Evolutionary conservation across 192 early-diverging fungal species (phyloP).

Genomic region (Podila epigama): DNA sequence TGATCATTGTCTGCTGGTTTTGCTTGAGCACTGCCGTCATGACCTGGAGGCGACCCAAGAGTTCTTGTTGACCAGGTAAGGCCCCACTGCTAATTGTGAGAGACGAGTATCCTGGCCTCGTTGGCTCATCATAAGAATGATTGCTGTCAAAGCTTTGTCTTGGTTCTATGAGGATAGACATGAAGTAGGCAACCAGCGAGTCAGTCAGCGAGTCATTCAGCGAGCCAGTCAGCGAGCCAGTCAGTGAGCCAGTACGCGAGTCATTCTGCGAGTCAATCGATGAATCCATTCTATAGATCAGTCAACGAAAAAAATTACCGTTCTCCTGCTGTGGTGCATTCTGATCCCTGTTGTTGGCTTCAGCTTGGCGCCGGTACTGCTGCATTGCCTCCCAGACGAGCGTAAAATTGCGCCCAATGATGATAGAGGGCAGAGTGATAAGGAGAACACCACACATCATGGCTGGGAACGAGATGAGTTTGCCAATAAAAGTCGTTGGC

Average conservation of each 20-base stretch:
- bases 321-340: too few species aligned
- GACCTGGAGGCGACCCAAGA: constrained; percentile 10
- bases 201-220: neutral
- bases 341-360: constrained; percentile 1
- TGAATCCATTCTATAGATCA: too few species aligned
- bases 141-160: constrained; percentile 43
- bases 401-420: constrained; percentile 81
- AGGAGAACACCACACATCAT: constrained; percentile 82
- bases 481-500: constrained; percentile 77
- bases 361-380: constrained; percentile 31
- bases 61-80: constrained; percentile 4
- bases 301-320: too few species aligned
- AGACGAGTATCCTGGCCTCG: constrained; percentile 26
- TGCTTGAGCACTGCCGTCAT: constrained; percentile 16
- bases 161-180: constrained; percentile 1
- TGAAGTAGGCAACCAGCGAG: neutral
- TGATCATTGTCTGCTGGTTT: constrained; percentile 16
- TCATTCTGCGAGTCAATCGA: neutral
- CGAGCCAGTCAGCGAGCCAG: neutral
- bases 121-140: constrained; percentile 30
- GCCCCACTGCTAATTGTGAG: constrained; percentile 2
- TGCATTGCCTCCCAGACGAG: constrained; percentile 78
- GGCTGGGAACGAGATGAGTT: constrained; percentile 77
- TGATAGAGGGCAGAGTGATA: constrained; percentile 82
- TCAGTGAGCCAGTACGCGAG: neutral